Conservation (phyloP, 805 yeast species). For the Starmerella roubikii region DNA sequence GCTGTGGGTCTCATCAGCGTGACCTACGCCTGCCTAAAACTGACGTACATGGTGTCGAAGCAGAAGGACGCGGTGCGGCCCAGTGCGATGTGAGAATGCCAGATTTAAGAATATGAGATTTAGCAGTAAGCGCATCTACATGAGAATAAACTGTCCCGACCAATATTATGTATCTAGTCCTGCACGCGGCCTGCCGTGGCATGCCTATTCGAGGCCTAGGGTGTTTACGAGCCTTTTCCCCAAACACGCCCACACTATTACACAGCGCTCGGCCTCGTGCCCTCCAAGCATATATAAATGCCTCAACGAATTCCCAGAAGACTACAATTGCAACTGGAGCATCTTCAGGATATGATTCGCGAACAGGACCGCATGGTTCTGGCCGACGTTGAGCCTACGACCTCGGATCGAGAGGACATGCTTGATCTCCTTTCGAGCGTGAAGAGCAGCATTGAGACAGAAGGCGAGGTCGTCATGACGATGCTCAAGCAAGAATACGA, state of each 20-base stretch:
- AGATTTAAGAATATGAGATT: no score
- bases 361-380: conserved; percentile 21
- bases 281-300: no score
- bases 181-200: no score
- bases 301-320: conserved; percentile 5
- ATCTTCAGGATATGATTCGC: conserved; percentile 16
- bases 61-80: not conserved
- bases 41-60: not conserved
- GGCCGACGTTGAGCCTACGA: conserved; percentile 21
- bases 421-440: conserved; percentile 7
- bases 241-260: no score
- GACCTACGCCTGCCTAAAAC: conserved; percentile 5
- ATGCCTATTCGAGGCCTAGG: no score
- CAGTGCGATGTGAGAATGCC: no score
- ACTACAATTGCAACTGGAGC: conserved; percentile 17
- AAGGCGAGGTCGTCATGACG: not conserved
- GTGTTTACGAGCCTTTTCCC: no score
- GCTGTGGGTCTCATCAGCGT: not conserved
- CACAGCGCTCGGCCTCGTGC: no score
- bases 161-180: no score
- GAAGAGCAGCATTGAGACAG: not conserved
- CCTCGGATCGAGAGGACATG: conserved; percentile 17
- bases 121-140: no score
- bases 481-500: not conserved
- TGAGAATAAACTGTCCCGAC: no score